Evolutionary conservation across 441 rosid species (phyloP).

Genomic region (Mallotus japonicus): DNA sequence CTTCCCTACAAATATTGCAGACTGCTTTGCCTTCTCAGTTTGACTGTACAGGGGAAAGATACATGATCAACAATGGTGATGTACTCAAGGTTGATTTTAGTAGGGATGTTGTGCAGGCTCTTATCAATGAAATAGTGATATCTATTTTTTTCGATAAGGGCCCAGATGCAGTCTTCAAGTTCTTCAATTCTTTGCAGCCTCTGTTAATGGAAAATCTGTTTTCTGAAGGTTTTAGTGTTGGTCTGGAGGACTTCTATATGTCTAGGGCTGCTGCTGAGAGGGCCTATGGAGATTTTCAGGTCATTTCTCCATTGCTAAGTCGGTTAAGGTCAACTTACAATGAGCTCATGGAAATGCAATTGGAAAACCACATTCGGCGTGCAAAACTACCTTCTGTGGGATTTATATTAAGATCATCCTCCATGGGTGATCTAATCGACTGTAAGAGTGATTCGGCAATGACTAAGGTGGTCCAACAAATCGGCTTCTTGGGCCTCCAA

Average conservation of each 20-base stretch:
- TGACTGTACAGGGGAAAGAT: constrained; percentile 56
- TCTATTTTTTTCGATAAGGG: constrained; percentile 71
- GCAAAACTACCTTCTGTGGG: constrained; percentile 50
- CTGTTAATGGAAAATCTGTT: constrained; percentile 71
- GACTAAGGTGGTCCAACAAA: constrained; percentile 67
- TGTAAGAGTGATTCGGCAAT: constrained; percentile 72
- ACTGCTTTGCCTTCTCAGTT: constrained; percentile 62
- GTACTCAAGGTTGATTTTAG: constrained; percentile 44
- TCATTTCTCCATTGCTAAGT: constrained; percentile 51
- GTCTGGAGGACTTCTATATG: constrained; percentile 68
- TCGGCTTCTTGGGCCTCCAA: constrained; percentile 77
- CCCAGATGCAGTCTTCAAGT: constrained; percentile 59
- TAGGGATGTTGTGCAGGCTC: constrained; percentile 42
- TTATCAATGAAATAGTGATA: constrained; percentile 58
- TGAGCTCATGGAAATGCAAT: constrained; percentile 64
- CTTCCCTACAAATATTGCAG: constrained; percentile 71
- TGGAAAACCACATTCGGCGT: constrained; percentile 59
- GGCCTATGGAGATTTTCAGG: constrained; percentile 34
- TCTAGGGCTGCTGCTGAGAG: constrained; percentile 35
- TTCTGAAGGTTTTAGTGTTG: constrained; percentile 67
- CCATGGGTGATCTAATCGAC: constrained; percentile 68
- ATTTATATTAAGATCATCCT: constrained; percentile 59
- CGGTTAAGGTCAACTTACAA: constrained; percentile 56
- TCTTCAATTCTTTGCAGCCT: constrained; percentile 79
- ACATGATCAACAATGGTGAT: constrained; percentile 53